A percentile compares a stretch with the other conserved stretches of the same genome.
These are phyloP conservation scores for Aspergillus quadrilineatus DNA, from an alignment of 2,329 filamentous ascomycete species.

Conservation along the genomic window DNA sequence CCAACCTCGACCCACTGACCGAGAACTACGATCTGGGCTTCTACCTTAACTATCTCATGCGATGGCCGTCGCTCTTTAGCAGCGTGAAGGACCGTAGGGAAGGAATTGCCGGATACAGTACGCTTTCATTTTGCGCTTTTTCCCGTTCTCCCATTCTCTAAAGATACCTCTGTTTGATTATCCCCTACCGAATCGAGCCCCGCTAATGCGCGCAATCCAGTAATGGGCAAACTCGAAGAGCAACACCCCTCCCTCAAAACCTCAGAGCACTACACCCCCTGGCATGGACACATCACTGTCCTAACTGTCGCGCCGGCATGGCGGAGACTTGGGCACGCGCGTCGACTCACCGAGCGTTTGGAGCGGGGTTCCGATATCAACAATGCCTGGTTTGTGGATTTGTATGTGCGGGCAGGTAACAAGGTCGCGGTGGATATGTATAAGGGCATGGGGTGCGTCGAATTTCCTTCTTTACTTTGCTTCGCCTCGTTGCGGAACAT, in stretches of 20 bases:
- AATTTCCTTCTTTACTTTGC: no score
- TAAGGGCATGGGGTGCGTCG: conserved; percentile 72
- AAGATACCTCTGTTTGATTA: neutral
- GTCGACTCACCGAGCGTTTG: conserved; percentile 74
- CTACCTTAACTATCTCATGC: conserved; percentile 92
- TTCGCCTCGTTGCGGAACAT: no score
- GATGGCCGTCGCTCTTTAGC: conserved; percentile 93
- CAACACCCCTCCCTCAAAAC: conserved; percentile 72
- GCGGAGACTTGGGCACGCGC: conserved; percentile 82
- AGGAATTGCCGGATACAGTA: conserved; percentile 94
- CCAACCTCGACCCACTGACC: conserved; percentile 94
- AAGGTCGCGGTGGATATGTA: conserved; percentile 85
- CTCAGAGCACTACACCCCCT: conserved; percentile 93
- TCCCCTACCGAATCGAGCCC: neutral
- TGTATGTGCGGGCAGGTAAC: conserved; percentile 91
- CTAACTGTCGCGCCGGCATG: conserved; percentile 87
- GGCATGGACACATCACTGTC: conserved; percentile 97
- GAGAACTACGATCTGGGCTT: conserved; percentile 96
- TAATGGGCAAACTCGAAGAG: conserved; percentile 95
- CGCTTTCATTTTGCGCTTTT: conserved; percentile 28
- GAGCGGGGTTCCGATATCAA: conserved; percentile 80
- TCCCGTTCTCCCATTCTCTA: neutral
- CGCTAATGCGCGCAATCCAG: conserved; percentile 45
- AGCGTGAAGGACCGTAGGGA: conserved; percentile 82
- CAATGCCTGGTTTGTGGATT: conserved; percentile 89